Percentiles rank a stretch among this genome's conserved stretches.
These are phyloP conservation scores for Paraurostyla sp. DNA, from an alignment of 73 alveolate genomes.

Conservation along the genomic window DNA sequence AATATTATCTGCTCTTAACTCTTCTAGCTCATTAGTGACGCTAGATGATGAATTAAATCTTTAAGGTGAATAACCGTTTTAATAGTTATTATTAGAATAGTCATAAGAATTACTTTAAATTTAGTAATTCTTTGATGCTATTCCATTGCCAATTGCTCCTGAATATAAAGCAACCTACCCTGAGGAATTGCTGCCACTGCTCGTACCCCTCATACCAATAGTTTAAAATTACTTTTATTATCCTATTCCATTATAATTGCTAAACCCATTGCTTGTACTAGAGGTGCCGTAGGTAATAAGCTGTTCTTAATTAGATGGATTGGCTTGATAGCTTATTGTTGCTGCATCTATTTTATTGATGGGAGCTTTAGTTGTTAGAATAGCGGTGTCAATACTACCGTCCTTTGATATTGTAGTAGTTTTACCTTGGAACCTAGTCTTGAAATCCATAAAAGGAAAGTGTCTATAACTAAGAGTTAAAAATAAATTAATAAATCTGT, in stretches of 20 bases:
- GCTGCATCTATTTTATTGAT: conserved; percentile 24
- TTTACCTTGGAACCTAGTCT: conserved; percentile 66
- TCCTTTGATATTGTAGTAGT: conserved; percentile 67
- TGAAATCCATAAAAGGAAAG: conserved; percentile 57
- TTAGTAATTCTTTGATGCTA: background rate
- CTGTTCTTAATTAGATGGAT: background rate
- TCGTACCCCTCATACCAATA: too few species aligned
- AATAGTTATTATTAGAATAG: background rate
- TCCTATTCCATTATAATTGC: background rate
- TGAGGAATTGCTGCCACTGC: too few species aligned
- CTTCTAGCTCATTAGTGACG: background rate
- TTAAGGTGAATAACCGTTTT: background rate
- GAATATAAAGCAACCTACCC: too few species aligned
- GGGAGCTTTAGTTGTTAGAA: conserved; percentile 16
- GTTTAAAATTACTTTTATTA: background rate
- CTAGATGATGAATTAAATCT: background rate
- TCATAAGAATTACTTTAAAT: background rate
- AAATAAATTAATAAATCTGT: background rate
- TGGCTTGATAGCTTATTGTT: background rate
- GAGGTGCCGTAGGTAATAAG: background rate
- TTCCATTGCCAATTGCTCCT: background rate
- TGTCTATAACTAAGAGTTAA: background rate
- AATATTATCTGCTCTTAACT: conserved; percentile 38
- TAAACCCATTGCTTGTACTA: conserved; percentile 6
- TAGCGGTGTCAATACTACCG: conserved; percentile 59